Base-by-base conservation (phyloP, 1,284 basidiomycete genomes). In the Mycena citricolor region DNA sequence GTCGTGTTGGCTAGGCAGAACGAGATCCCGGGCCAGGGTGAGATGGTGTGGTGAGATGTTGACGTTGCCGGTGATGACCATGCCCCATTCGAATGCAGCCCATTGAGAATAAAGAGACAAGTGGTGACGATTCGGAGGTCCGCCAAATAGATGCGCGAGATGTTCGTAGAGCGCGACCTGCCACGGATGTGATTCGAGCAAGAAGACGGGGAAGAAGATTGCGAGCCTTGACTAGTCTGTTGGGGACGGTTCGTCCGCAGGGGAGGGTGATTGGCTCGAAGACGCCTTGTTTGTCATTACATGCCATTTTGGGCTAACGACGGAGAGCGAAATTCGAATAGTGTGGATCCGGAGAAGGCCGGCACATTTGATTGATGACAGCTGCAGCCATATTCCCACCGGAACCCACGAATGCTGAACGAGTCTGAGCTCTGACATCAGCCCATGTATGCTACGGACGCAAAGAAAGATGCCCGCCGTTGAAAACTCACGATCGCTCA, bases 21-120 rank as follows among this genome's bases (percentile, higher is more conserved):
- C 65, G 14, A 94, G 69, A 61, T 97, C 94, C 48, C 89, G 79
- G 1, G 91, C 92, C 8, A 93, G 74, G 1, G 86, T 77, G 1
- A 95, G 74, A 60, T 95, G 91, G 0, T 71, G 62, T 0, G 61
- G 57, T 33, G 81, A 81, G 23, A 97, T 82, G 55, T 90, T 87
- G 2, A 94, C 78, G 57, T 97, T 97, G 13, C 94, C 93, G 0
- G 94, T 93, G 39, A 95, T 69, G 42, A 97, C 70, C 70, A 97
- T 88, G 0, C 92, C 94, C 91, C 91, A 97, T 16, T 76, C 76
- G 4, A 84, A 80, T 28, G 70, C 61, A 0, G 83, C 80, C 93
- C 94, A 98, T 54, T 71, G 68, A 1, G 76, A 65, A 61, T 98
- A 97, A 19, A 97, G 72, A 1, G 65, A 59, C 29, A 74, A 64